Percentiles rank a stretch among this genome's conserved stretches.
These are phyloP conservation scores for Periconia digitata DNA, from an alignment of 2,329 filamentous ascomycete genomes.

Conservation along the genomic window DNA sequence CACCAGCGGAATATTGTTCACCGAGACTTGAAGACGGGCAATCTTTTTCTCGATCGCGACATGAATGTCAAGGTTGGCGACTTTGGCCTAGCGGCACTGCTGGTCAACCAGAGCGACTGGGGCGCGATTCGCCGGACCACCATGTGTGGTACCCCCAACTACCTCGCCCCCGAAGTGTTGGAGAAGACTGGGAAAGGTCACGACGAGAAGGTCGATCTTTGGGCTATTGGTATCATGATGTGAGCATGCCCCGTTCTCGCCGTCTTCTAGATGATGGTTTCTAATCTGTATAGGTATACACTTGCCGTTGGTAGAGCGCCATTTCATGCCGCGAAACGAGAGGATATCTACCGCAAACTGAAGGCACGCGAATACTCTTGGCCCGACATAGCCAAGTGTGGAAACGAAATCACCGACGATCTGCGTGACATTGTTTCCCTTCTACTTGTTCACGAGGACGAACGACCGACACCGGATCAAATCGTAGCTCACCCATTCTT, in stretches of 20 bases:
- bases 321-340: slow-evolving; percentile 88
- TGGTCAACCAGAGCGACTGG: slow-evolving; percentile 90
- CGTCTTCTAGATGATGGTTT: slow-evolving; percentile 7
- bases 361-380: slow-evolving; percentile 76
- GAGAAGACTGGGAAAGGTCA: slow-evolving; percentile 93
- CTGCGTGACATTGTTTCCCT: slow-evolving; percentile 76
- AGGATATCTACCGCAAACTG: slow-evolving; percentile 76
- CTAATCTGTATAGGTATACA: slow-evolving; percentile 67
- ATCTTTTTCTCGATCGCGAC: slow-evolving; percentile 88
- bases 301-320: slow-evolving; percentile 96
- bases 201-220: slow-evolving; percentile 97
- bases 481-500: slow-evolving; percentile 84
- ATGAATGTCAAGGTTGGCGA: slow-evolving; percentile 99
- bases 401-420: slow-evolving; percentile 72
- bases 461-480: slow-evolving; percentile 72
- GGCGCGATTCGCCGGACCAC: slow-evolving; percentile 80
- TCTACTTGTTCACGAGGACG: slow-evolving; percentile 74
- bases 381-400: slow-evolving; percentile 67
- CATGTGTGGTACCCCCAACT: slow-evolving; percentile 95
- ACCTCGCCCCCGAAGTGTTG: slow-evolving; percentile 94
- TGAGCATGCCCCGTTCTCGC: slow-evolving; percentile 46
- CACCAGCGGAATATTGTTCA: slow-evolving; percentile 96
- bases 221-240: slow-evolving; percentile 97
- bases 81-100: slow-evolving; percentile 88
- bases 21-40: slow-evolving; percentile 95